Conservation (phyloP, 1,284 basidiomycete species). For the Thecaphora thlaspeos region DNA sequence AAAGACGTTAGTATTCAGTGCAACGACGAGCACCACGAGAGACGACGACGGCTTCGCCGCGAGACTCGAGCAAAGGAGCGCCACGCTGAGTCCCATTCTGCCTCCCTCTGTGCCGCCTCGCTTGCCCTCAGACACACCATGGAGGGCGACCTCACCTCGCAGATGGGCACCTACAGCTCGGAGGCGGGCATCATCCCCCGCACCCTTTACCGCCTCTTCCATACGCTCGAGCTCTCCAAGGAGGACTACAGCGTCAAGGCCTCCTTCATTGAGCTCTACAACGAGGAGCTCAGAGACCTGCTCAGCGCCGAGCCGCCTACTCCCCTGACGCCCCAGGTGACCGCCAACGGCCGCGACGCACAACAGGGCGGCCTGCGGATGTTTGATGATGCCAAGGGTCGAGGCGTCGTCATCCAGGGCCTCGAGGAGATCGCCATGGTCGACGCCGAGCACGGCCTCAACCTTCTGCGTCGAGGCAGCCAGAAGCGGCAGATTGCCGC, state of each 20-base stretch:
- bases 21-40: no score
- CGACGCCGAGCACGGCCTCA: conserved; percentile 79
- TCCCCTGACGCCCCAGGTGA: conserved; percentile 53
- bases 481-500: conserved; percentile 89
- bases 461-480: conserved; percentile 82
- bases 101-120: no score
- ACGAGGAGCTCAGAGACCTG: conserved; percentile 77
- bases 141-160: conserved; percentile 56
- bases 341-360: conserved; percentile 1
- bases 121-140: conserved; percentile 41
- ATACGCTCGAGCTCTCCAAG: conserved; percentile 71
- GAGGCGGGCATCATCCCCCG: conserved; percentile 98
- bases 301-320: conserved; percentile 66
- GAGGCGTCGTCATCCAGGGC: conserved; percentile 87
- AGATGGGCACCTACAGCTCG: conserved; percentile 77
- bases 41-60: no score
- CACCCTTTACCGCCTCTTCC: conserved; percentile 86
- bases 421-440: conserved; percentile 85
- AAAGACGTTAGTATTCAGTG: conserved; percentile 87
- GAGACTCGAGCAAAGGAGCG: no score
- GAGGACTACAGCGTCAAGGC: conserved; percentile 88
- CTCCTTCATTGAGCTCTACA: conserved; percentile 96
- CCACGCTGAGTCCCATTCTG: no score
- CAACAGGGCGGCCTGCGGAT: conserved; percentile 61
- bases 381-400: conserved; percentile 75